Percentiles rank a stretch among this genome's conserved stretches.
Evolutionary conservation across 2,329 filamentous ascomycete genomes (phyloP).

Genomic region (Colletotrichum filicis): DNA sequence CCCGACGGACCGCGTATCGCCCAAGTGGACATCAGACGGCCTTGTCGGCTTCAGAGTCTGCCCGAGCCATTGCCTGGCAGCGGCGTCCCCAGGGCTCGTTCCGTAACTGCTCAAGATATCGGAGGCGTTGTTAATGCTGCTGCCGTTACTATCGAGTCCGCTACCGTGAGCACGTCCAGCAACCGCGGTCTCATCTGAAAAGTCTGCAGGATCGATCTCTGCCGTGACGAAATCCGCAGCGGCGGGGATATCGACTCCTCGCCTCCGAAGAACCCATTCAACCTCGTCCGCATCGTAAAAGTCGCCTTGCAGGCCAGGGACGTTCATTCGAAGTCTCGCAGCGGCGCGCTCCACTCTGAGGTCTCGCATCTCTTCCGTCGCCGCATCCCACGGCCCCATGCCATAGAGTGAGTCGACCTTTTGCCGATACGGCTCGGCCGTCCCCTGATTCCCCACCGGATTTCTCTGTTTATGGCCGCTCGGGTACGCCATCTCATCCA

Average conservation of each 20-base stretch:
- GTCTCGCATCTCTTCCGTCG: constrained; percentile 53
- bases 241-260: constrained; percentile 71
- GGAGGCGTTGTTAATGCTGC: background rate
- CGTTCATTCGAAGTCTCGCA: constrained; percentile 60
- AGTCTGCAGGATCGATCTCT: constrained; percentile 60
- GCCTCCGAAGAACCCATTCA: constrained; percentile 75
- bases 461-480: constrained; percentile 5
- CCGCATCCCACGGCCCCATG: constrained; percentile 60
- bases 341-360: constrained; percentile 49
- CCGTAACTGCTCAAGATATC: background rate
- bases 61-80: background rate
- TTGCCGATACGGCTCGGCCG: constrained; percentile 40
- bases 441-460: constrained; percentile 51
- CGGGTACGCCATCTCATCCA: background rate
- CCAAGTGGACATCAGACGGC: background rate
- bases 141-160: background rate
- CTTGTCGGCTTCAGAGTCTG: background rate
- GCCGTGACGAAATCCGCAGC: constrained; percentile 69
- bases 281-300: constrained; percentile 84
- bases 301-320: constrained; percentile 75
- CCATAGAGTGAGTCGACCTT: constrained; percentile 43
- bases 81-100: background rate
- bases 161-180: background rate
- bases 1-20: background rate
- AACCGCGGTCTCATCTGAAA: constrained; percentile 38